These are phyloP conservation scores for Eimeria nieschulzi DNA, from an alignment of 169 alveolate genomes.

Conservation along the genomic window DNA sequence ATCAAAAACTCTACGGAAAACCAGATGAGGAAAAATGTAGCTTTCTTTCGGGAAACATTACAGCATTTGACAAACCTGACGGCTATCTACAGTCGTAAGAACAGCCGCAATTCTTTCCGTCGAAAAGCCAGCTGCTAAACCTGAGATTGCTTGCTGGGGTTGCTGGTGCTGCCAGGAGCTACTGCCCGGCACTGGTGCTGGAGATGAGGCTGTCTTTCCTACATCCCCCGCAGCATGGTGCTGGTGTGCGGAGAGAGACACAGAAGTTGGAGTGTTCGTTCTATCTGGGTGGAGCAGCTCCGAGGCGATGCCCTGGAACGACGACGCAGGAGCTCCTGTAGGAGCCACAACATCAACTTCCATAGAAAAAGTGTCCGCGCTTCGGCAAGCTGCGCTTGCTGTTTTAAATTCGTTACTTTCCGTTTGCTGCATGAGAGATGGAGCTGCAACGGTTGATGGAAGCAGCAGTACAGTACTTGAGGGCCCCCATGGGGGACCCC, in stretches of 20 bases:
- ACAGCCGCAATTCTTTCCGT: constrained; percentile 16
- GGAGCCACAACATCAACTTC: background rate
- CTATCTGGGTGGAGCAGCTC: too few relatives aligned
- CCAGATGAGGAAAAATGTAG: too few relatives aligned
- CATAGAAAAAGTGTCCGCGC: background rate
- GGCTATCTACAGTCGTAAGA: background rate
- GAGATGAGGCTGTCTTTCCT: background rate
- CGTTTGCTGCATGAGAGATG: too few relatives aligned
- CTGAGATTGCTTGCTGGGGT: background rate
- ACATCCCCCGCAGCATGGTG: background rate
- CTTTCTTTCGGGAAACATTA: too few relatives aligned
- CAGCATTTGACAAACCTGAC: background rate
- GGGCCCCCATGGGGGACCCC: background rate
- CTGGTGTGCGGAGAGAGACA: background rate
- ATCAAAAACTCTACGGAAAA: too few relatives aligned
- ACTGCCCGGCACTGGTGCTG: background rate
- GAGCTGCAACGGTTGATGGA: background rate
- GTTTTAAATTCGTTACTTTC: too few relatives aligned
- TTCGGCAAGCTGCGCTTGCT: too few relatives aligned
- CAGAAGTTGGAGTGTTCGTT: too few relatives aligned
- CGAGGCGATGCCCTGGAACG: too few relatives aligned
- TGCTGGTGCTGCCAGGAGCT: constrained; percentile 6
- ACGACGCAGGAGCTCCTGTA: background rate
- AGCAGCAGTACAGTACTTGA: background rate
- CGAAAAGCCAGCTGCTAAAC: background rate